These are phyloP conservation scores for Rhizophora apiculata DNA, from an alignment of 345 rosid species.

Conservation along the genomic window DNA sequence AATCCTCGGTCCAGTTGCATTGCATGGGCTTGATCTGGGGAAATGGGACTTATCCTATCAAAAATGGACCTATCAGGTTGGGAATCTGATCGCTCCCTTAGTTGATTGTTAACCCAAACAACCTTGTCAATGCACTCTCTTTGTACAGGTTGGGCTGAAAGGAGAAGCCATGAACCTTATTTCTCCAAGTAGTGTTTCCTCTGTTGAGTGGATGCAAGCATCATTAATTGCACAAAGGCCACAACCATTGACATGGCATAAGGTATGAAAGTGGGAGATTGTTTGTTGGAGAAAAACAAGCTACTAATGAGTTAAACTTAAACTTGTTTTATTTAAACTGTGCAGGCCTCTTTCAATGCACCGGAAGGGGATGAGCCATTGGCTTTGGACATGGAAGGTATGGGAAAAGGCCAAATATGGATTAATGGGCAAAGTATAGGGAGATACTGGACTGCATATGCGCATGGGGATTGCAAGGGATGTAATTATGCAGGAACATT, in stretches of 20 bases:
- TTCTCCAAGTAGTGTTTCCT: conserved; percentile 28
- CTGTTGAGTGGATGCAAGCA: conserved; percentile 27
- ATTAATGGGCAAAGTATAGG: conserved; percentile 92
- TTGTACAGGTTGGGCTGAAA: conserved; percentile 83
- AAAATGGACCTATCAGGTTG: conserved; percentile 96
- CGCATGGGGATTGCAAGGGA: conserved; percentile 68
- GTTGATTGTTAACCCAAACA: conserved; percentile 4
- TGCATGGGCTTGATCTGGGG: conserved; percentile 85
- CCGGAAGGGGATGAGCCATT: conserved; percentile 91
- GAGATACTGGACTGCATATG: conserved; percentile 93
- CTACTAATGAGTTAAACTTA: background rate
- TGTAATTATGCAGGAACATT: conserved; percentile 78
- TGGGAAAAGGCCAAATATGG: conserved; percentile 99
- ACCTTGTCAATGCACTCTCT: conserved; percentile 6
- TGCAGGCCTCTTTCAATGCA: conserved; percentile 78
- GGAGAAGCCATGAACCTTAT: conserved; percentile 65
- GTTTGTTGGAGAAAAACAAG: background rate
- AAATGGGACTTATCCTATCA: conserved; percentile 90
- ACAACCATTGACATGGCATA: conserved; percentile 95
- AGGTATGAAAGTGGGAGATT: conserved; percentile 41
- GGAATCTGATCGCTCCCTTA: conserved; percentile 10
- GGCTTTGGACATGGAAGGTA: conserved; percentile 94
- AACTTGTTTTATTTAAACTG: conserved; percentile 9
- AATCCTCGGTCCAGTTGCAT: conserved; percentile 91
- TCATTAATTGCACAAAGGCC: conserved; percentile 53